A percentile compares a stretch with the other conserved stretches of the same genome.
Evolutionary conservation across 768 basidiomycete species (phyloP).

Genomic region (Tephrocybe sp.): DNA sequence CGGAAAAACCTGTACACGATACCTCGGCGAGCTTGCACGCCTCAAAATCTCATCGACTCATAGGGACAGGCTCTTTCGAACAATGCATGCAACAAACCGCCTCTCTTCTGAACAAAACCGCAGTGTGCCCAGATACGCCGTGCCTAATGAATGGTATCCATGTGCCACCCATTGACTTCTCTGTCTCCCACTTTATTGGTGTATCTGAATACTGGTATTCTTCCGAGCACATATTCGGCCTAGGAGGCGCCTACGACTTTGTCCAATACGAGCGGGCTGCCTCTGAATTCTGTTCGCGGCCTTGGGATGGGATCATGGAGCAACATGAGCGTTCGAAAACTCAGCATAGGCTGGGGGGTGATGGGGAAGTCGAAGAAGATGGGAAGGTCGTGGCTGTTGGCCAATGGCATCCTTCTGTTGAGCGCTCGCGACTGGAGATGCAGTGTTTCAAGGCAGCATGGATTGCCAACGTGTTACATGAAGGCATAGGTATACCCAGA

Average conservation of each 20-base stretch:
- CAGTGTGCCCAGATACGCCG: conserved; percentile 79
- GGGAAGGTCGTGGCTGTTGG: conserved; percentile 65
- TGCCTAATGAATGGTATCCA: conserved; percentile 95
- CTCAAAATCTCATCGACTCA: conserved; percentile 56
- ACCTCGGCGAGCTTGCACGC: conserved; percentile 40
- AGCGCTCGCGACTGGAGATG: conserved; percentile 86
- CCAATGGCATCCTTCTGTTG: conserved; percentile 73
- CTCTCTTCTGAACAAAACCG: conserved; percentile 80
- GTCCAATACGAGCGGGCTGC: conserved; percentile 96
- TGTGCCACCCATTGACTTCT: conserved; percentile 93
- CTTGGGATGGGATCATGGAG: conserved; percentile 75
- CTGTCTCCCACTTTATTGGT: conserved; percentile 91
- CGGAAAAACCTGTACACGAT: conserved; percentile 52
- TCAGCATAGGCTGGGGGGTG: conserved; percentile 52
- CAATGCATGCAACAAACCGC: conserved; percentile 73
- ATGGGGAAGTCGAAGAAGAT: conserved; percentile 62
- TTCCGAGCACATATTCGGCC: conserved; percentile 92
- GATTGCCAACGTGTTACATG: conserved; percentile 94
- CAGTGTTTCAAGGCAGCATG: conserved; percentile 99
- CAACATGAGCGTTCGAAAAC: conserved; percentile 61
- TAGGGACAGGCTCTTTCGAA: conserved; percentile 91
- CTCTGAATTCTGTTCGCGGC: conserved; percentile 74
- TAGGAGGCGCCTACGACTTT: conserved; percentile 95
- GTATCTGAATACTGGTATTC: conserved; percentile 99
- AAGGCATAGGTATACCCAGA: conserved; percentile 93